Evolutionary conservation across 306 rosid species (phyloP).

Genomic region (Bauhinia variegata): DNA sequence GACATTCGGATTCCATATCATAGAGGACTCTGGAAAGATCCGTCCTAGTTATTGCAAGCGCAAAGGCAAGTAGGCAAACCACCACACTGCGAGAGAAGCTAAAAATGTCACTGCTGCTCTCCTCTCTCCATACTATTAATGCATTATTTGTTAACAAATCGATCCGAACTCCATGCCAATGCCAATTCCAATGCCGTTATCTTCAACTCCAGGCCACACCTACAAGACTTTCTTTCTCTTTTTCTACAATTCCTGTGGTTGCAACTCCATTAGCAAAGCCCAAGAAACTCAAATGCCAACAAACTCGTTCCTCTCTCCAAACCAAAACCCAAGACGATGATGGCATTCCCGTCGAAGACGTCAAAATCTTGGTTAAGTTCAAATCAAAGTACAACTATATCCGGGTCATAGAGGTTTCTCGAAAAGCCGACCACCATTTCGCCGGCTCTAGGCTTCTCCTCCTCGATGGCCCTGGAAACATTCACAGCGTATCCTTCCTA

Average conservation of each 20-base stretch:
- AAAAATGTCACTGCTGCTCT: constrained; percentile 38
- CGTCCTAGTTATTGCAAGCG: too few relatives aligned
- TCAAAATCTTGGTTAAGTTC: constrained; percentile 67
- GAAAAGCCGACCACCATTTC: constrained; percentile 78
- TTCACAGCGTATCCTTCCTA: constrained; percentile 83
- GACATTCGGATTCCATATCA: too few relatives aligned
- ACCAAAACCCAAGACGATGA: constrained; percentile 61
- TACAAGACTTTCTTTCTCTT: constrained; percentile 23
- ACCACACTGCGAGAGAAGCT: not conserved
- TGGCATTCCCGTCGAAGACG: constrained; percentile 69
- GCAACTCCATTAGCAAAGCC: not conserved
- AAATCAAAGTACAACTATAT: constrained; percentile 76
- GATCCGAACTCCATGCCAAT: not conserved
- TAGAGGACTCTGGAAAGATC: too few relatives aligned
- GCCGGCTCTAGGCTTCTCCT: constrained; percentile 92
- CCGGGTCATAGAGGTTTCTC: constrained; percentile 77
- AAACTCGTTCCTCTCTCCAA: constrained; percentile 21
- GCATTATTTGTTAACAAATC: constrained; percentile 32
- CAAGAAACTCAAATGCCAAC: constrained; percentile 56
- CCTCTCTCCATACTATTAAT: constrained; percentile 36
- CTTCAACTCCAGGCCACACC: constrained; percentile 7
- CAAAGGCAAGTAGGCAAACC: not conserved
- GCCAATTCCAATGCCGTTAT: too few relatives aligned
- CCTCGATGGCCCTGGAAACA: constrained; percentile 87
- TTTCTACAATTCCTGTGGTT: not conserved